A percentile compares a stretch with the other conserved stretches of the same genome.
These are phyloP conservation scores for Ophiostoma novo-ulmi DNA, from an alignment of 2,329 filamentous ascomycete species.

Conservation along the genomic window DNA sequence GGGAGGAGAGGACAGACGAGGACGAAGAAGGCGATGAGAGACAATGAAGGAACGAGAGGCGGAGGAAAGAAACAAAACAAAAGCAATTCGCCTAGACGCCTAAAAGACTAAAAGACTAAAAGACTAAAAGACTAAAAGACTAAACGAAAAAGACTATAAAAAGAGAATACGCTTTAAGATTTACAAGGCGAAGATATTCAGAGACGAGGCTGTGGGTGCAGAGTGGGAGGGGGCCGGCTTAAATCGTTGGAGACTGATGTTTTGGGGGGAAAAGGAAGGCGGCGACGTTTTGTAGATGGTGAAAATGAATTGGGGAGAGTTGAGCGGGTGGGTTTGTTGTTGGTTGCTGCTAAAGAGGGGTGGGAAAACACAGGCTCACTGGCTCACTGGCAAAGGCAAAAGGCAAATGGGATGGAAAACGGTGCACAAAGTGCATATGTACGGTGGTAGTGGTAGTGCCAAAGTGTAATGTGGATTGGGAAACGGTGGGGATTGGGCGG, in stretches of 20 bases:
- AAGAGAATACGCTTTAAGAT: conserved; percentile 12
- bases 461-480: neutral
- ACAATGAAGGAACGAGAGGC: neutral
- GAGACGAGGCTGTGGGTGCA: conserved; percentile 4
- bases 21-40: neutral
- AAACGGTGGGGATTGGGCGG: neutral
- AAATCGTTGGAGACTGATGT: neutral
- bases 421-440: conserved; percentile 8
- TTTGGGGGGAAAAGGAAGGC: neutral
- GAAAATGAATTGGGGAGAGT: conserved; percentile 12
- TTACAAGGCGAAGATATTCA: conserved; percentile 12
- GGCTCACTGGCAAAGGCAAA: neutral
- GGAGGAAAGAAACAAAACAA: conserved; percentile 16
- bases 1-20: neutral
- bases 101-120: neutral
- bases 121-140: neutral
- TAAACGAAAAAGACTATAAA: neutral
- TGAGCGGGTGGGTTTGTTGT: conserved; percentile 4
- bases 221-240: conserved; percentile 2
- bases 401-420: neutral
- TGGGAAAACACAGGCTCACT: neutral
- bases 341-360: conserved; percentile 3
- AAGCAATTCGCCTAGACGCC: conserved; percentile 15
- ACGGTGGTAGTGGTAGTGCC: neutral
- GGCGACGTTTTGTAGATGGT: conserved; percentile 13